Evolutionary conservation across 2,329 filamentous ascomycete species (phyloP), one percentile per base, ranked within the genome.

Genomic region (Torrubiella hemipterigena): DNA sequence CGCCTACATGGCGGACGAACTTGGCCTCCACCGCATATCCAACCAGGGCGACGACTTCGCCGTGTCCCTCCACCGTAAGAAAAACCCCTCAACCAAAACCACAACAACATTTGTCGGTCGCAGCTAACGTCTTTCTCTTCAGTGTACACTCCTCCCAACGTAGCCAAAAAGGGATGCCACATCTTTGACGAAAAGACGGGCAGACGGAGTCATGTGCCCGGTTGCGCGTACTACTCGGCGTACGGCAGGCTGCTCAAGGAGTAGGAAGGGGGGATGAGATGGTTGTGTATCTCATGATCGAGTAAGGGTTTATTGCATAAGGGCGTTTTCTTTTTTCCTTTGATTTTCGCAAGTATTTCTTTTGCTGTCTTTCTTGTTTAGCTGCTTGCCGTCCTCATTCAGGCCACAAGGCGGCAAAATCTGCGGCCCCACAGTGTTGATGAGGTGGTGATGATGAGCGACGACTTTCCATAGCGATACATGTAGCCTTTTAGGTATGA

Each of bases 121-220:
- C 51, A 58, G 39, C 56, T 45, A 29, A 37, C 44, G 36, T 41
- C 12, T 35, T 35, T 34, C 31, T 42, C 40, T 24, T 19, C 50
- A 75, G 65, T 93, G 37, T 91, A 91, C 50, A 89, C 83, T 11
- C 87, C 87, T 21, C 87, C 87, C 4, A 93, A 94, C 47, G 86
- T 89, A 22, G 84, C 84, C 22, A 80, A 72, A 36, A 72, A 74
- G 37, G 87, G 87, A 16, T 93, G 84, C 54, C 71, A 83, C 47
- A 74, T 89, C 48, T 95, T 89, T 53, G 73, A 89, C 46, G 71
- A 77, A 40, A 65, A 66, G 43, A 93, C 84, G 4, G 82, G 87
- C 32, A 76, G 76, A 54, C 73, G 69, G 35, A 79, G 67, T 42
- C 80, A 85, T 51, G 67, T 86, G 28, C 66, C 68, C 36, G 79